Evolutionary conservation across 169 alveolate species (phyloP), one percentile per base, ranked within the genome.

Genomic region (Eimeria falciformis): DNA sequence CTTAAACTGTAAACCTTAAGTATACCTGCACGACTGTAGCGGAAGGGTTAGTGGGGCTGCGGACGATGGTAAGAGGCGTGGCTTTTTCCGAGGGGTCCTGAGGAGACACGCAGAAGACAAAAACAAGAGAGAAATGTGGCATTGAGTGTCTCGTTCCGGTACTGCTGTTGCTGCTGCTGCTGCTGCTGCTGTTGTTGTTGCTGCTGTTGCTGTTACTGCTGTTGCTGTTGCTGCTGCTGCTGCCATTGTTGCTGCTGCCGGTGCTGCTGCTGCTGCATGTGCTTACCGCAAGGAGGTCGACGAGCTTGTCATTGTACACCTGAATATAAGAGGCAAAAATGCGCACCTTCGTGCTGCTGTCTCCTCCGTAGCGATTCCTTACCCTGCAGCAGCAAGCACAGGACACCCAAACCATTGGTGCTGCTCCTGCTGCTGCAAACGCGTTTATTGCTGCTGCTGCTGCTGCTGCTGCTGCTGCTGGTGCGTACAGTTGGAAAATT

Each of bases 251-350:
- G 23, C 68, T 3, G 86, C 27, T 46, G 86, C 68, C 21, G 86
- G 68, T 23, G 40, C 66, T 45, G 86, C 66, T 25, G 46, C 86
- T 18, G 66, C 46, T 17, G 50, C n/a, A 69, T 69, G 79, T 62
- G 25, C 91, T 84, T 50, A 95, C 95, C 27, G 93, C 94, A 45
- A 95, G 75, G 29, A 95, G 92, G 78, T 95, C 96, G 62, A 94
- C 92, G 82, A 95, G 92, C 89, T 94, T 92, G 40, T 95, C 96
- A 75, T 95, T 95, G 91, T 95, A 95, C 17, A 95, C 75, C 90
- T 95, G 96, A 83, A 95, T 84, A 58, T 95, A 95, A 43, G 96
- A 95, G 4, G 94, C 96, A 47, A 92, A 95, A 46, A 95, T 95
- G 46, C 87, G 81, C 11, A 95, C 94, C 45, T 91, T 40, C 5